Conservation (phyloP, 805 yeast species). For the Pichia ethanolica region DNA sequence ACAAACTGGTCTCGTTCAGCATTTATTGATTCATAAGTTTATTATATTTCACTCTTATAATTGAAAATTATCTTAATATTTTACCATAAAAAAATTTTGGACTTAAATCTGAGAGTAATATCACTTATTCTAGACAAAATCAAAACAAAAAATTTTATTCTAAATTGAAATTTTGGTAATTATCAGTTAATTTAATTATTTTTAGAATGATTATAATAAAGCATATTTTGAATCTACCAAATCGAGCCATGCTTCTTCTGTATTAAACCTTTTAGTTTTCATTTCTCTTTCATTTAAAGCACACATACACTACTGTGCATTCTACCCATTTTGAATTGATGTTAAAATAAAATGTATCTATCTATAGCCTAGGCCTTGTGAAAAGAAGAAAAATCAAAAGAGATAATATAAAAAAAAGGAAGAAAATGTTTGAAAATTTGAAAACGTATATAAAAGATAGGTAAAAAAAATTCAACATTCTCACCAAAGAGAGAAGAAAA, state of each 20-base stretch:
- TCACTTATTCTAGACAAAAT: no score
- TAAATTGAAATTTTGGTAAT: no score
- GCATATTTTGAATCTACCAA: conserved; percentile 19
- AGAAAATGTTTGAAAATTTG: background rate
- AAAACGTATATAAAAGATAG: background rate
- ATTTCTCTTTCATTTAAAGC: conserved; percentile 9
- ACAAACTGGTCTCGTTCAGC: conserved; percentile 51
- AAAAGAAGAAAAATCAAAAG: background rate
- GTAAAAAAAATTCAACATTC: no score
- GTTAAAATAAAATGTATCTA: conserved; percentile 1
- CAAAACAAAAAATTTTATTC: no score
- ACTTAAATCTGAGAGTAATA: no score
- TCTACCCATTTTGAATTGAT: conserved; percentile 86
- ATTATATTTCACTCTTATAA: background rate
- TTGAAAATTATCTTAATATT: no score
- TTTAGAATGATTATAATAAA: background rate
- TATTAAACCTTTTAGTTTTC: conserved; percentile 12
- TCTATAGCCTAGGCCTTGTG: conserved; percentile 10
- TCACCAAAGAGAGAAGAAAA: no score
- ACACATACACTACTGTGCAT: conserved; percentile 95
- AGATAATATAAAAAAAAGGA: background rate
- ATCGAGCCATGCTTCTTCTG: conserved; percentile 27
- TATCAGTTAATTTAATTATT: background rate
- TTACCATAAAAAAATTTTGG: background rate
- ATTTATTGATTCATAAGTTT: background rate